Percentiles rank a stretch among this genome's conserved stretches.
Conservation (phyloP, 73 alveolate species). For the Durusdinium trenchii region DNA sequence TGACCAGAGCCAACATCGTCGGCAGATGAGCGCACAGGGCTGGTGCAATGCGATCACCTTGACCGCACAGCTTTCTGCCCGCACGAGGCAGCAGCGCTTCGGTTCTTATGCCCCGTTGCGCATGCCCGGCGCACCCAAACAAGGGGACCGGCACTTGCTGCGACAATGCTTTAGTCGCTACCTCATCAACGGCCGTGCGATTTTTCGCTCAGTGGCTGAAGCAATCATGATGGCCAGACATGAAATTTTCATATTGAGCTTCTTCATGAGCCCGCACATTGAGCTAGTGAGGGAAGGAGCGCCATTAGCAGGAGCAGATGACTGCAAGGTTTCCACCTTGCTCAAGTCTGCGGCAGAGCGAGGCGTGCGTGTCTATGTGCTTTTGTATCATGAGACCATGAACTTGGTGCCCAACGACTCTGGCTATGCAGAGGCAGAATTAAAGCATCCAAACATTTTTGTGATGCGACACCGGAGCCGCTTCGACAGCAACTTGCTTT, state of each 20-base stretch:
- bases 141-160: constrained; percentile 92
- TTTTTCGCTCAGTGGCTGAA: constrained; percentile 79
- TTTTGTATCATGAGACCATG: constrained; percentile 86
- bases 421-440: constrained; percentile 53
- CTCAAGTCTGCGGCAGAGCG: constrained; percentile 66
- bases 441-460: constrained; percentile 63
- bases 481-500: constrained; percentile 85
- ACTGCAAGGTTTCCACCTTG: constrained; percentile 22
- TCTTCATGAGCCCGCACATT: constrained; percentile 81
- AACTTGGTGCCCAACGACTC: constrained; percentile 74
- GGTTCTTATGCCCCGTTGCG: constrained; percentile 81
- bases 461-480: constrained; percentile 92
- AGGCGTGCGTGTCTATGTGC: constrained; percentile 77
- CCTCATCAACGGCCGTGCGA: constrained; percentile 73
- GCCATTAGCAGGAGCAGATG: not conserved
- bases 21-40: constrained; percentile 88
- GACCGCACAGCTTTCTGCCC: constrained; percentile 83
- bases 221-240: constrained; percentile 81
- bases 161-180: constrained; percentile 69
- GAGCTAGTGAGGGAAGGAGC: constrained; percentile 49
- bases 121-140: constrained; percentile 69
- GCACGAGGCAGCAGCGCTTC: constrained; percentile 74
- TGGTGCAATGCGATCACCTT: constrained; percentile 95
- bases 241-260: constrained; percentile 65
- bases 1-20: constrained; percentile 50